Percentiles rank a stretch among this genome's conserved stretches.
Evolutionary conservation across 768 basidiomycete genomes (phyloP).

Genomic region (Lepiota subincarnata): DNA sequence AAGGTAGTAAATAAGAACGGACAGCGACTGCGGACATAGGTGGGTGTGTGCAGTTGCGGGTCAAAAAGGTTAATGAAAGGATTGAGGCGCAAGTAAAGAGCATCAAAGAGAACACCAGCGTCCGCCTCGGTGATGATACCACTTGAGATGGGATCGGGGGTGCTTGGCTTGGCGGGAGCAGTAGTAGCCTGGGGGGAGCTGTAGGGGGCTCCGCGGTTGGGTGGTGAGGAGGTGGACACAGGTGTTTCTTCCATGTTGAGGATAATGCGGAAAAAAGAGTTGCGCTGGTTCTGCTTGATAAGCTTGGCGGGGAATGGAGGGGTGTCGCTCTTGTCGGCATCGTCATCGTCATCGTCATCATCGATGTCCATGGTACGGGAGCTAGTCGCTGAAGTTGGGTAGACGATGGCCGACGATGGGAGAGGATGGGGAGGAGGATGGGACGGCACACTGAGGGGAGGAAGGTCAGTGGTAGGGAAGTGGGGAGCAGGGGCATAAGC

Average conservation of each 20-base stretch:
- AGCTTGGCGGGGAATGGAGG: constrained; percentile 70
- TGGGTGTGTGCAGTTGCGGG: constrained; percentile 75
- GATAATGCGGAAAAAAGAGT: constrained; percentile 81
- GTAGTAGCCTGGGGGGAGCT: constrained; percentile 35
- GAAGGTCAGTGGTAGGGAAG: constrained; percentile 24
- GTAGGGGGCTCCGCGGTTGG: constrained; percentile 34
- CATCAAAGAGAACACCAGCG: constrained; percentile 70
- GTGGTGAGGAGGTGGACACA: constrained; percentile 25
- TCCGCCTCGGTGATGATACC: constrained; percentile 68
- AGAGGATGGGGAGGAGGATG: constrained; percentile 31
- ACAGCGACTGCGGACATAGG: constrained; percentile 75
- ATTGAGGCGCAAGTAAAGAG: constrained; percentile 79
- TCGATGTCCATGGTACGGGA: constrained; percentile 46
- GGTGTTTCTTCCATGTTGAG: constrained; percentile 65
- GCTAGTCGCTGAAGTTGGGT: constrained; percentile 30
- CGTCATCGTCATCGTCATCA: constrained; percentile 73
- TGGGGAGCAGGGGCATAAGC: constrained; percentile 10
- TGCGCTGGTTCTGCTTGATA: constrained; percentile 67
- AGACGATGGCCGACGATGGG: constrained; percentile 23
- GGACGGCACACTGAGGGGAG: constrained; percentile 32
- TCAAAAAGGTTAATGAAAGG: constrained; percentile 90
- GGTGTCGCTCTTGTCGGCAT: constrained; percentile 57
- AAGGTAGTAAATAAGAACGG: constrained; percentile 84
- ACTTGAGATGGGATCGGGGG: constrained; percentile 66
- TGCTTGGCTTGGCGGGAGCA: constrained; percentile 32